Evolutionary conservation across 2,329 filamentous ascomycete species (phyloP), one percentile per base, ranked within the genome.

Genomic region (Clarireedia hainanense): DNA sequence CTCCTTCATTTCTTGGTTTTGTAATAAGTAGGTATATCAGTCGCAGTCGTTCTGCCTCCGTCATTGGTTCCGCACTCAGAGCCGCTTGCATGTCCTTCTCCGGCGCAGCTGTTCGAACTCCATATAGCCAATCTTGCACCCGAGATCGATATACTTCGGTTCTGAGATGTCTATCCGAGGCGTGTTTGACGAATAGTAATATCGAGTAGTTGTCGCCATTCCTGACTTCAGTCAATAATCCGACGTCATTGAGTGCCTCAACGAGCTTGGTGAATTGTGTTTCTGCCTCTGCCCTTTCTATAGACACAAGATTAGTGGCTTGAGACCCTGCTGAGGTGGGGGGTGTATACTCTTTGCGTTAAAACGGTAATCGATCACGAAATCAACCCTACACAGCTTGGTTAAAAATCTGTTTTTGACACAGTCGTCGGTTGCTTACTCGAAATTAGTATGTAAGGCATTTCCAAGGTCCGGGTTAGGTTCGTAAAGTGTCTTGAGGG

Each of bases 81-180:
- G 85, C 80, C 57, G 82, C 76, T 48, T 80, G 74, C 17, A 89
- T 82, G 62, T 95, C 84, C 67, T 84, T 85, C 55, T 84, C 80
- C 0, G 92, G 92, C 37, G 90, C 84, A 20, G 83, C 80, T 50
- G 88, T 80, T 60, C 90, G 85, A 54, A 96, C 86, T 52, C 91
- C 91, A 69, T 94, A 87, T 36, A 97, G 82, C 90, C 91, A 99
- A 73, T 97, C 94, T 68, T 91, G 88, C 17, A 96, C 85, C 61
- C 94, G 84, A 55, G 88, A 89, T 61, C 90, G 83, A 71, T 96
- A 95, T 50, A 96, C 81, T 66, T 95, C 89, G 61, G 85, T 83
- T 58, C 81, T 81, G 58, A 99, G 78, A 61, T 91, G 82, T 64
- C 84, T 78, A 59, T 86, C 79, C 23, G 89, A 91, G 37, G 86